phyloP scores from a whole-genome alignment of 495 filamentous ascomycete genomes.

The Penicillium mononematosum region DNA sequence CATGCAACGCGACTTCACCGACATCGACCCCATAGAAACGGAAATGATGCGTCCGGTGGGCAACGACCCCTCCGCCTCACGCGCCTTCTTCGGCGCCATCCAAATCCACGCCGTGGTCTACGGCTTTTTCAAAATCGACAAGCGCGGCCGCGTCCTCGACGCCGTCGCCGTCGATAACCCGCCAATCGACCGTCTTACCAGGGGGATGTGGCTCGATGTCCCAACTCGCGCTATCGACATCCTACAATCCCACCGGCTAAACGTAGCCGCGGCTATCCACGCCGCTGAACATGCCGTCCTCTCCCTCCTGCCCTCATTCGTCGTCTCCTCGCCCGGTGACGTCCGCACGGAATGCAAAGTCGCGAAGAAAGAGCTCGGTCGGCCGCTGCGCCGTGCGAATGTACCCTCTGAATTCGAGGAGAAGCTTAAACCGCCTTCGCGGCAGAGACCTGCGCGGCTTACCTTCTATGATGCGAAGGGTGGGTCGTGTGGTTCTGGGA shows the following conservation, averaged over 20 bases:
- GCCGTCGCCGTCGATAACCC: constrained; percentile 92
- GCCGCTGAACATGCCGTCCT: constrained; percentile 91
- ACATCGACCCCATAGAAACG: constrained; percentile 89
- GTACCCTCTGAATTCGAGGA: constrained; percentile 18
- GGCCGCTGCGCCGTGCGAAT: constrained; percentile 32
- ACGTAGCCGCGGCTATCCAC: constrained; percentile 88
- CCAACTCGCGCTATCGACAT: constrained; percentile 77
- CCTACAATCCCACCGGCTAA: constrained; percentile 65
- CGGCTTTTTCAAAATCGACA: constrained; percentile 94
- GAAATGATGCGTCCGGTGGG: constrained; percentile 72
- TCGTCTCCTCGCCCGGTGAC: constrained; percentile 81
- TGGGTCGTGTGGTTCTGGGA: constrained; percentile 76
- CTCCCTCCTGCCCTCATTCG: constrained; percentile 83
- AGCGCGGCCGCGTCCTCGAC: constrained; percentile 78
- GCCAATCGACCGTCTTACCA: constrained; percentile 76
- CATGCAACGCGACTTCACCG: constrained; percentile 88
- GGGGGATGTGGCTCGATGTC: constrained; percentile 97
- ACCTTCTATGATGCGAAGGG: constrained; percentile 96
- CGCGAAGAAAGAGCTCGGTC: constrained; percentile 60
- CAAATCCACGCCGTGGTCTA: constrained; percentile 83
- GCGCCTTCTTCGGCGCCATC: constrained; percentile 82
- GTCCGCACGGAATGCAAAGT: constrained; percentile 97
- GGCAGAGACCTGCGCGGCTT: constrained; percentile 85
- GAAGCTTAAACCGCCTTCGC: constrained; percentile 44
- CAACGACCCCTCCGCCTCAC: constrained; percentile 38